Evolutionary conservation across 441 rosid species (phyloP).

Genomic region (Gossypium trilobum): DNA sequence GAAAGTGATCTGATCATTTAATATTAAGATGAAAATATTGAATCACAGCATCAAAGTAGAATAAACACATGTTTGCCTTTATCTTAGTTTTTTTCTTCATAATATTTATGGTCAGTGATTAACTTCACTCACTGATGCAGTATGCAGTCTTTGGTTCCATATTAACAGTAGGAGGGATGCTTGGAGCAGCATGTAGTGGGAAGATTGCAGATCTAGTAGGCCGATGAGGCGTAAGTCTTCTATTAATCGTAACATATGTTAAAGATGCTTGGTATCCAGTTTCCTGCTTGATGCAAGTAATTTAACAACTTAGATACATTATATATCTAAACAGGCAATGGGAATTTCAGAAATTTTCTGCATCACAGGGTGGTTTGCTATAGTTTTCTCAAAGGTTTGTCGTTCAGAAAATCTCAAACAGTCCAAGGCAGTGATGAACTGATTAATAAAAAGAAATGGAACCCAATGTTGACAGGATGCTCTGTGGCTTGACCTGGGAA

Average conservation of each 20-base stretch:
- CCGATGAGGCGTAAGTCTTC: constrained; percentile 51
- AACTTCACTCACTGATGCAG: constrained; percentile 23
- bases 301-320: background rate
- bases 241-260: background rate
- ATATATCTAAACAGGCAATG: constrained; percentile 41
- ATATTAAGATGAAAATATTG: background rate
- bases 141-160: constrained; percentile 76
- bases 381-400: constrained; percentile 42
- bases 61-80: background rate
- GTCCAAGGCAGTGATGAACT: background rate
- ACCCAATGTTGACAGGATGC: constrained; percentile 27
- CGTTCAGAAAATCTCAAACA: background rate
- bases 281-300: background rate
- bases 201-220: constrained; percentile 50
- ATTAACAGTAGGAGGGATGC: constrained; percentile 70
- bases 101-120: background rate
- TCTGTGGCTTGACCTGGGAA: constrained; percentile 52
- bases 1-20: background rate
- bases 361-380: constrained; percentile 46
- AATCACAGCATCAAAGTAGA: background rate
- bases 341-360: constrained; percentile 48
- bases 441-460: background rate
- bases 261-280: background rate
- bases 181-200: constrained; percentile 74
- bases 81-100: background rate